Percentiles rank a stretch among this genome's conserved stretches.
Evolutionary conservation across 371 early-diverging fungal species (phyloP).

Genomic region (Dichotomocladium elegans): DNA sequence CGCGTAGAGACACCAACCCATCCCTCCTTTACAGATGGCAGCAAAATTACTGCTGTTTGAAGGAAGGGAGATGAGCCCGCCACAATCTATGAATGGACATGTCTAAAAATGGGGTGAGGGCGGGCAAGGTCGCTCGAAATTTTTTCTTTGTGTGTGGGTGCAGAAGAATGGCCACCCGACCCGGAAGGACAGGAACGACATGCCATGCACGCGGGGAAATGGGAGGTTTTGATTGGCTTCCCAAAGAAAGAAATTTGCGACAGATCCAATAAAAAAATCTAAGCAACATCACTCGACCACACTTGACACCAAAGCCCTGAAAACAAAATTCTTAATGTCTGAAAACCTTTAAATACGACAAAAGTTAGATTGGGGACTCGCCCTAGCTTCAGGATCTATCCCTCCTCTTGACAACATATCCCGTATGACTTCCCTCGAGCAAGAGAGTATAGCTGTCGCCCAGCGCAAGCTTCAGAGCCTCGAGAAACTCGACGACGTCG

Average conservation of each 20-base stretch:
- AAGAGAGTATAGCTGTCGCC: slow-evolving; percentile 25
- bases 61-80: too few species aligned
- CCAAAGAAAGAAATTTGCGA: background rate
- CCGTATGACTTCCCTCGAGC: slow-evolving; percentile 13
- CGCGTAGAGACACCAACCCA: too few species aligned
- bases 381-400: background rate
- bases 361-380: background rate
- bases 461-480: slow-evolving; percentile 31
- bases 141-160: too few species aligned
- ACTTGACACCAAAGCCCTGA: slow-evolving; percentile 7
- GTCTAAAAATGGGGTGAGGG: too few species aligned
- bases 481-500: slow-evolving; percentile 27
- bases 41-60: too few species aligned
- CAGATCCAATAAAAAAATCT: slow-evolving; percentile 1
- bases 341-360: slow-evolving; percentile 2
- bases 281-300: slow-evolving; percentile 16
- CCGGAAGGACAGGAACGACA: background rate
- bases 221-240: slow-evolving; percentile 6
- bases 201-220: slow-evolving; percentile 1
- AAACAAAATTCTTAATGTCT: too few species aligned
- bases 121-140: too few species aligned
- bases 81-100: too few species aligned
- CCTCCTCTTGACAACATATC: background rate
- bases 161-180: too few species aligned
- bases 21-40: too few species aligned